Evolutionary conservation across 2,329 filamentous ascomycete species (phyloP).

Genomic region (Fusarium sp.): DNA sequence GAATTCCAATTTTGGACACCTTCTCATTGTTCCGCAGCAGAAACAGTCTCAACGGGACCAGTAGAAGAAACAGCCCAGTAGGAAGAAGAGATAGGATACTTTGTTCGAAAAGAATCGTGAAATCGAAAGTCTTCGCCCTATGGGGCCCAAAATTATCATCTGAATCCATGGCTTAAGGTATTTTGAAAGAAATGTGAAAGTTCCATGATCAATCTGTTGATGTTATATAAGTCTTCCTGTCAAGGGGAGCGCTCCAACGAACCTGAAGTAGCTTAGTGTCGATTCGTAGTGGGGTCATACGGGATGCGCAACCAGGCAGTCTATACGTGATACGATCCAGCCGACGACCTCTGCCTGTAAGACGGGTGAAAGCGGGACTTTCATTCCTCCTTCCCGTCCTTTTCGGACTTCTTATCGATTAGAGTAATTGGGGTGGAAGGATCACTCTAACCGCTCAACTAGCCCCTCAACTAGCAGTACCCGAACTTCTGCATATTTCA

Average conservation of each 20-base stretch:
- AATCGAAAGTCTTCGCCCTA: slow-evolving; percentile 45
- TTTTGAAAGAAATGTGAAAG: not conserved
- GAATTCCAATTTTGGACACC: not conserved
- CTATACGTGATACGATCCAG: not conserved
- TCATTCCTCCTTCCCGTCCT: not conserved
- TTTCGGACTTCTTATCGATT: not conserved
- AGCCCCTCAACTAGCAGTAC: no score
- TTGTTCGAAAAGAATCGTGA: slow-evolving; percentile 49
- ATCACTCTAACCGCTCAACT: no score
- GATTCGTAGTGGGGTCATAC: slow-evolving; percentile 14
- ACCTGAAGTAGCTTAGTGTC: slow-evolving; percentile 3
- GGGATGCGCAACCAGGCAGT: slow-evolving; percentile 7
- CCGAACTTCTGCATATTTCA: not conserved
- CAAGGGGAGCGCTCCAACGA: slow-evolving; percentile 19
- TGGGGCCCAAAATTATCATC: slow-evolving; percentile 45
- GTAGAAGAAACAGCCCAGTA: slow-evolving; percentile 41
- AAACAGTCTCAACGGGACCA: slow-evolving; percentile 34
- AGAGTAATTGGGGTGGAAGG: not conserved
- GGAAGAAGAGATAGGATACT: slow-evolving; percentile 48
- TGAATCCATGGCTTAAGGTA: not conserved
- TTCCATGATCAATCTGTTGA: not conserved
- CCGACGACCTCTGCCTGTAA: not conserved
- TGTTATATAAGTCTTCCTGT: not conserved
- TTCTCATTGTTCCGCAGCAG: slow-evolving; percentile 20
- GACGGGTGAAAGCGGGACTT: not conserved